These are phyloP conservation scores for Arthromyces matolae DNA, from an alignment of 768 basidiomycete species.

Conservation along the genomic window DNA sequence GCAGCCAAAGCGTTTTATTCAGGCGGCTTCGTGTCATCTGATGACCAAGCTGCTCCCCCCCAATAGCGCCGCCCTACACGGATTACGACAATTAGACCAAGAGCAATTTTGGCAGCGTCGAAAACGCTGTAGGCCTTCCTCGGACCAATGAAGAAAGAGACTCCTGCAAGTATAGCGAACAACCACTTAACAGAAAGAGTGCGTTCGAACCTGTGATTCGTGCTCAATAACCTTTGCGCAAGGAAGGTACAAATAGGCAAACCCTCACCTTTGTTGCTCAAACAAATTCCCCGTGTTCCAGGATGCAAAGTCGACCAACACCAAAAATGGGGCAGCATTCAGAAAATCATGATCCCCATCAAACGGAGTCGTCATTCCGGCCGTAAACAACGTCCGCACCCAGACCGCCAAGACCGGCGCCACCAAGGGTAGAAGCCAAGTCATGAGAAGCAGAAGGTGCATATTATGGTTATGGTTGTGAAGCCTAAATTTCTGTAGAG, in stretches of 20 bases:
- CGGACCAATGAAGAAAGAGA: conserved; percentile 68
- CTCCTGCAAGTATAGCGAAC: conserved; percentile 43
- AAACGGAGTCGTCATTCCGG: conserved; percentile 76
- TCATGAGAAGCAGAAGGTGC: conserved; percentile 72
- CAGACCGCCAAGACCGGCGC: conserved; percentile 83
- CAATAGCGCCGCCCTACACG: conserved; percentile 50
- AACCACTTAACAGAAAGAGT: conserved; percentile 48
- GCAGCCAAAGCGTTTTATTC: no score
- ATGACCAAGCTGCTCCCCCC: conserved; percentile 37
- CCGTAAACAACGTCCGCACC: conserved; percentile 81
- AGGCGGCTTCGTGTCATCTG: not conserved
- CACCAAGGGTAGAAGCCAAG: conserved; percentile 73
- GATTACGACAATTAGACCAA: conserved; percentile 42
- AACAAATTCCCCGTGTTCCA: conserved; percentile 43
- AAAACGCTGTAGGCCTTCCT: conserved; percentile 63
- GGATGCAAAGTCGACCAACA: conserved; percentile 59
- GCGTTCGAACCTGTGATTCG: conserved; percentile 35
- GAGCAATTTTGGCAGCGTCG: conserved; percentile 49
- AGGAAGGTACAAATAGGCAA: conserved; percentile 2
- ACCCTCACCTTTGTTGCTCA: conserved; percentile 38
- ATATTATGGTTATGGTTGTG: conserved; percentile 47
- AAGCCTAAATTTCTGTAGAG: conserved; percentile 10
- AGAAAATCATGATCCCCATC: conserved; percentile 75
- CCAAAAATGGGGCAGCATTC: conserved; percentile 59
- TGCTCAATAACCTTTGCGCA: conserved; percentile 3